phyloP scores from a whole-genome alignment of 345 rosid genomes.

The Citrus reticulata region DNA sequence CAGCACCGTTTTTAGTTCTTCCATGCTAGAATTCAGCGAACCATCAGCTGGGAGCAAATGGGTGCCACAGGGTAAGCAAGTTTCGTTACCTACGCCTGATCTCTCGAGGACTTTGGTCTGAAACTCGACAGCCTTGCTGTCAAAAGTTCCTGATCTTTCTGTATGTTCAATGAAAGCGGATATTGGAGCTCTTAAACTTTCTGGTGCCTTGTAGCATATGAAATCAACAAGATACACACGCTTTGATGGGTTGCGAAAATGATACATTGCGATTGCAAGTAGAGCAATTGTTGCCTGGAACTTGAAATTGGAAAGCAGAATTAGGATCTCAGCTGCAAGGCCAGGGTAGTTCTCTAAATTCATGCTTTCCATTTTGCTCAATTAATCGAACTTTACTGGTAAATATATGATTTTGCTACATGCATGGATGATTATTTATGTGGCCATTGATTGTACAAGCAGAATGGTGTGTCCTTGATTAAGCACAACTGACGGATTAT shows the following conservation, averaged over 20 bases:
- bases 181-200: neutral
- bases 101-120: constrained; percentile 1
- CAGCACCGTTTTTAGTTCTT: constrained; percentile 17
- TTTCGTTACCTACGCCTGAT: constrained; percentile 5
- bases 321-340: neutral
- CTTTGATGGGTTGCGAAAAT: neutral
- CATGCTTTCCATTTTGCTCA: neutral
- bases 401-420: no score
- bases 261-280: neutral
- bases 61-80: neutral
- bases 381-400: neutral
- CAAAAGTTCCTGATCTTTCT: neutral
- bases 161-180: neutral
- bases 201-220: neutral
- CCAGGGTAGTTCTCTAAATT: neutral
- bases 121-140: neutral
- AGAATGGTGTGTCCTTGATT: neutral
- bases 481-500: constrained; percentile 3
- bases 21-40: constrained; percentile 8
- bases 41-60: constrained; percentile 2
- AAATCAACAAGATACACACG: constrained; percentile 7
- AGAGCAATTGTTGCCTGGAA: neutral
- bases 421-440: neutral
- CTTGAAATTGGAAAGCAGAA: neutral
- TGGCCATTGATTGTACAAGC: neutral